Evolutionary conservation across 2,329 filamentous ascomycete species (phyloP), one percentile per base, ranked within the genome.

Genomic region (Neofusicoccum sp.): DNA sequence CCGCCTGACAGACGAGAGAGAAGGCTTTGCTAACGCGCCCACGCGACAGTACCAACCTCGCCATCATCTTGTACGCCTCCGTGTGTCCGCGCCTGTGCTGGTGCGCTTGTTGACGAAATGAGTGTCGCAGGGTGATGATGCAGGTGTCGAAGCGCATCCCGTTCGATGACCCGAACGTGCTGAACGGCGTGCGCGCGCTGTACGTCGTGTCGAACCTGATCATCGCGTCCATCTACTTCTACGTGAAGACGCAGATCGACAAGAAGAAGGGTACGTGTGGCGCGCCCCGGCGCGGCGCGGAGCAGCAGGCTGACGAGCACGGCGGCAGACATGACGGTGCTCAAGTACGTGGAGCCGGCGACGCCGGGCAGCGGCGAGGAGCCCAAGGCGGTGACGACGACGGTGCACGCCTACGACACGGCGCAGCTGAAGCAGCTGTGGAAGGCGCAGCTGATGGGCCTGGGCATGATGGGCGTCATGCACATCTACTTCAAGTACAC

Each of bases 401-500:
- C 95, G 67, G 86, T 97, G 78, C 90, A 96, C 82, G 93, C 93
- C 74, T 99, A 99, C 85, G 95, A 99, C 79, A 84, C 88, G 73
- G 82, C 85, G 71, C 94, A 98, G 83, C 85, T 98, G 76, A 90
- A 90, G 81, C 83, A 86, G 68, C 85, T 92, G 69, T 92, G 94
- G 85, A 95, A 95, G 79, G 86, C 89, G 68, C 94, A 98, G 83
- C 81, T 96, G 73, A 98, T 97, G 91, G 95, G 95, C 65, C 84
- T 99, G 64, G 93, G 86, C 78, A 99, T 99, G 93, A 98, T 99
- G 94, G 88, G 80, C 66, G 91, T 97, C 75, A 98, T 99, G 94
- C 95, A 99, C 83, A 70, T 99, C 66, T 99, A 98, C 88, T 91
- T 99, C 85, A 93, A 97, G 80, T 99, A 98, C 89, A 98, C 93